Evolutionary conservation across 2,329 filamentous ascomycete genomes (phyloP), one percentile per base, ranked within the genome.

Genomic region (Atkinsonella hypoxylon): DNA sequence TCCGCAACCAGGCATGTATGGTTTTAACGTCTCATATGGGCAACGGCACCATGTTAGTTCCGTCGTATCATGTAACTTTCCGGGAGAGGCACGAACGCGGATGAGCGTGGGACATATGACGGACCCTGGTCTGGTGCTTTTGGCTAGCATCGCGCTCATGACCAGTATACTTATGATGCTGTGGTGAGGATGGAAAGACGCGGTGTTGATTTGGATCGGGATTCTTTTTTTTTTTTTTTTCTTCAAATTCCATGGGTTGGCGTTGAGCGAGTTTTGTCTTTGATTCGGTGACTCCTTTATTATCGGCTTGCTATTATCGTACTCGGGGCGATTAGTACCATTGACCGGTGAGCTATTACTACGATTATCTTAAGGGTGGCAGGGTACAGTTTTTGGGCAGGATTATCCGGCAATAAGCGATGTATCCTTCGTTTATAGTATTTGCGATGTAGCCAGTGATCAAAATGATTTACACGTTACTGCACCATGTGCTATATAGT

Each of bases 1-100:
- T 67, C 91, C 93, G 5, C 61, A 59, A 34, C 60, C 63, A 2
- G 55, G 58, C 18, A 60, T 64, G 38, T 51, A 56, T 9, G 63
- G 61, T 46, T 71, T 69, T 49, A 56, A 62, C 9, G 56, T 59
- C 30, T 70, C 67, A 47, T 71, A 71, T 45, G 68, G 61, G 3
- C 52, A 30, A 45, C 60, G 65, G 20, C 53, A 58, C 18, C 47
- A 49, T 10, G 56, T 61, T 26, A 56, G 52, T 18, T 46, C 54
- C 15, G 52, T 54, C 1, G 58, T 68, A 17, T 59, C 63, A 4
- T 71, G 69, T 54, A 71, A 70, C 50, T 70, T 62, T 30, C 66
- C 67, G 0, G 67, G 67, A 30, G 64, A 67, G 56, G 58, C 65
- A 13, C 60, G 64, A 39, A 67, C 67, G 22, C 59, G 53, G 32